A percentile compares a stretch with the other conserved stretches of the same genome.
phyloP scores from a whole-genome alignment of 2,329 filamentous ascomycete species.

The Ophiocordyceps sinensis region DNA sequence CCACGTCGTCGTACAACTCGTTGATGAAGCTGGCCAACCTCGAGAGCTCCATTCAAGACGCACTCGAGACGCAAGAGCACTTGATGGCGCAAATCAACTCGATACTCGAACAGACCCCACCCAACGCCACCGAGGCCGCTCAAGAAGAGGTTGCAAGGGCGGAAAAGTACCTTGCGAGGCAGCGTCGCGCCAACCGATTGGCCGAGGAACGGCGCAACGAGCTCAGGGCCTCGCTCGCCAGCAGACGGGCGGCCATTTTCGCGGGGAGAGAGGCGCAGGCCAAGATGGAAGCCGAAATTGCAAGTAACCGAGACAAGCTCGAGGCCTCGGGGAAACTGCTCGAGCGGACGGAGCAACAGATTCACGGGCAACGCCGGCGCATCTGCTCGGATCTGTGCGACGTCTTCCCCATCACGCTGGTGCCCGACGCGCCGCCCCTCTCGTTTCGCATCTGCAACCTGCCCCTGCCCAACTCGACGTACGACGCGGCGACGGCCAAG shows the following conservation, averaged over 20 bases:
- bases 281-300: constrained; percentile 44
- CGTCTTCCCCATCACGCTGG: constrained; percentile 69
- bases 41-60: constrained; percentile 84
- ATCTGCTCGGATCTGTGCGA: constrained; percentile 69
- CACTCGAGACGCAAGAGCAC: constrained; percentile 58
- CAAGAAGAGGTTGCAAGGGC: constrained; percentile 33
- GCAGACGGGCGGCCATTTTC: constrained; percentile 53
- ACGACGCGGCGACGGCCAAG: constrained; percentile 35
- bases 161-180: constrained; percentile 41
- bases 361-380: constrained; percentile 74
- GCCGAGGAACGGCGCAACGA: constrained; percentile 51
- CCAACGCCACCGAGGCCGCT: constrained; percentile 30
- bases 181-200: constrained; percentile 50
- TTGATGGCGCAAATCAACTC: constrained; percentile 67
- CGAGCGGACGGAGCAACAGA: constrained; percentile 44
- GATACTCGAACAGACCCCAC: constrained; percentile 27
- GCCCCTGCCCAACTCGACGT: constrained; percentile 65
- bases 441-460: constrained; percentile 74
- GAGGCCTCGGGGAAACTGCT: constrained; percentile 39
- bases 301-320: constrained; percentile 45
- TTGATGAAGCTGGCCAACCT: constrained; percentile 80
- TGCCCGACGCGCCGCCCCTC: constrained; percentile 41
- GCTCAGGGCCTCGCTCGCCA: constrained; percentile 49
- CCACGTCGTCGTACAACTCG: constrained; percentile 72
- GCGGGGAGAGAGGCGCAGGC: constrained; percentile 45